Conservation (phyloP, 139 green algal species). For the Pseudopediastrum boryanum region DNA sequence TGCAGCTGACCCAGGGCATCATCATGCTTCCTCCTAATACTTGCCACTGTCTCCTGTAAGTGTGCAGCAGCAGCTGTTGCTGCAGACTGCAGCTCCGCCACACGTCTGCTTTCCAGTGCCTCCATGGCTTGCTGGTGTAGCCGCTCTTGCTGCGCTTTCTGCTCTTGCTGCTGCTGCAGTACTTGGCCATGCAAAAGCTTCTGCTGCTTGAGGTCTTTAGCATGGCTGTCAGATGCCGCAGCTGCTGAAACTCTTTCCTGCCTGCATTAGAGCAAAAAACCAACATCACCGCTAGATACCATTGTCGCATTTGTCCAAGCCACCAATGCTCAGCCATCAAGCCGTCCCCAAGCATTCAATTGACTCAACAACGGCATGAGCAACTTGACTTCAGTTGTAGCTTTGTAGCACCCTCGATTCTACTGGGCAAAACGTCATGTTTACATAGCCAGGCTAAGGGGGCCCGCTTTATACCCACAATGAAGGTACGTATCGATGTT, state of each 20-base stretch:
- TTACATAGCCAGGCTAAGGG: no score
- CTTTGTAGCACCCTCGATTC: no score
- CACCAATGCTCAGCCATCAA: no score
- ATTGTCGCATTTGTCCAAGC: no score
- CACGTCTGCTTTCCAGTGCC: background rate
- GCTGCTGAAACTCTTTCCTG: conserved; percentile 10
- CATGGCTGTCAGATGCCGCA: background rate
- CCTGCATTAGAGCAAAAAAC: conserved; percentile 4
- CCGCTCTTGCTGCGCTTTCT: background rate
- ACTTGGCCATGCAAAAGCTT: background rate
- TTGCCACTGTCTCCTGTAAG: background rate
- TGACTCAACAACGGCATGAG: no score
- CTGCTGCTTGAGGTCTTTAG: conserved; percentile 9
- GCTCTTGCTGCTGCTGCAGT: background rate
- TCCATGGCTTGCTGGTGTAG: background rate
- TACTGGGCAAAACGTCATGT: no score
- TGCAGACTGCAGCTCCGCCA: background rate
- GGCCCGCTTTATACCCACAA: no score
- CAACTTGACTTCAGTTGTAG: no score
- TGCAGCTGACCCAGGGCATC: conserved; percentile 31
- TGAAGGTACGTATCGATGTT: no score
- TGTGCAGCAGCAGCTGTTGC: conserved; percentile 3
- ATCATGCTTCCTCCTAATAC: conserved; percentile 24
- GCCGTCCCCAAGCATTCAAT: no score
- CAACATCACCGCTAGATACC: no score